Conservation (phyloP, 306 rosid species). For the Prunus mongolica region DNA sequence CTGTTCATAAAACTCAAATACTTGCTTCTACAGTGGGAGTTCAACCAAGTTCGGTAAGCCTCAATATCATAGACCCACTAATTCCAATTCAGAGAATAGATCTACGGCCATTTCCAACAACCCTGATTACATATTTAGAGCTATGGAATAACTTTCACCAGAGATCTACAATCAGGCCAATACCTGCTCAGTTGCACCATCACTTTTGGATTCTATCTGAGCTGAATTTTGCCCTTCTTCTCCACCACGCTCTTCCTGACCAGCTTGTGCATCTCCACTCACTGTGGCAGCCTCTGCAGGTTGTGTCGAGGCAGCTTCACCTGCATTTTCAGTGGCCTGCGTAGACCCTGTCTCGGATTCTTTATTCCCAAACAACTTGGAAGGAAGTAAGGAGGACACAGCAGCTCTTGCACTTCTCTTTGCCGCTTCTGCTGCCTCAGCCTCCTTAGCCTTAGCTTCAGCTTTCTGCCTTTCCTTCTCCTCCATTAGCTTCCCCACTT, state of each 20-base stretch:
- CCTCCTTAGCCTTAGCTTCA: conserved; percentile 93
- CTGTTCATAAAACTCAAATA: background rate
- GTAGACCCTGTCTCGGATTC: conserved; percentile 33
- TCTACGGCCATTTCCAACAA: background rate
- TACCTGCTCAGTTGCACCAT: conserved; percentile 32
- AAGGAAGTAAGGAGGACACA: conserved; percentile 69
- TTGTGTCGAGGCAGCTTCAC: conserved; percentile 8
- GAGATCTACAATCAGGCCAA: conserved; percentile 26
- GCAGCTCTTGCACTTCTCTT: conserved; percentile 81
- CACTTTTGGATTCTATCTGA: conserved; percentile 33
- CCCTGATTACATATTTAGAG: background rate
- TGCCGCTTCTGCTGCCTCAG: conserved; percentile 91
- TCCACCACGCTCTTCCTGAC: conserved; percentile 14
- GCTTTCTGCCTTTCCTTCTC: conserved; percentile 93
- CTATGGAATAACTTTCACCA: conserved; percentile 11
- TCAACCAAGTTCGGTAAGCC: background rate
- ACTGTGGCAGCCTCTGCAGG: conserved; percentile 8
- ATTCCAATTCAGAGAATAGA: background rate
- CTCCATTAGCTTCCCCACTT: conserved; percentile 73
- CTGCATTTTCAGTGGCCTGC: conserved; percentile 26
- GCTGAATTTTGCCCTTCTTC: conserved; percentile 17
- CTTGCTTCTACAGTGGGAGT: background rate
- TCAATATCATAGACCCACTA: background rate
- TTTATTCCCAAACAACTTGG: conserved; percentile 76
- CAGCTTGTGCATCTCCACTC: conserved; percentile 29